Conservation (phyloP, 148 eudicot genomes). For the Persicaria tinctoria region DNA sequence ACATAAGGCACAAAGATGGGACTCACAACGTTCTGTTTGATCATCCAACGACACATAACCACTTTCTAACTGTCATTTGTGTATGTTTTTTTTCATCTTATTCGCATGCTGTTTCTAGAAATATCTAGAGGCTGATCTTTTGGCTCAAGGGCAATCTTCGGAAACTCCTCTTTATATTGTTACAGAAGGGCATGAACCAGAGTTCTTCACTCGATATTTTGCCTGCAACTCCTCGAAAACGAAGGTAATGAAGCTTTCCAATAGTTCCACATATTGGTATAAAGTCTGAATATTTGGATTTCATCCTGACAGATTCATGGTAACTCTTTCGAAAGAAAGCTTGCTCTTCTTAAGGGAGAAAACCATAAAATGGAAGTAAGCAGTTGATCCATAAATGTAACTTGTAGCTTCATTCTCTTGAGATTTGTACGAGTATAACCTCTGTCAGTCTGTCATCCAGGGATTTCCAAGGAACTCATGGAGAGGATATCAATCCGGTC, state of each 20-base stretch:
- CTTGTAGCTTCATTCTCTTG: background rate
- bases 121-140: conserved; percentile 44
- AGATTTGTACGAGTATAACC: background rate
- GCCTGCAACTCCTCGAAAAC: conserved; percentile 77
- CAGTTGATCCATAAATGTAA: background rate
- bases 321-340: conserved; percentile 55
- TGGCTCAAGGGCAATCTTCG: conserved; percentile 36
- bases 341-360: conserved; percentile 42
- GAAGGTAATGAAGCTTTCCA: conserved; percentile 13
- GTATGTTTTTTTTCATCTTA: background rate
- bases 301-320: conserved; percentile 37
- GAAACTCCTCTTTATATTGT: conserved; percentile 48
- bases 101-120: conserved; percentile 31
- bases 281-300: background rate
- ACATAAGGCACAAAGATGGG: no score
- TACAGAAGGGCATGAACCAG: conserved; percentile 56
- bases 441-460: no score
- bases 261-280: background rate
- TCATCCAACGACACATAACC: background rate
- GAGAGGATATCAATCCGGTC: conserved; percentile 25
- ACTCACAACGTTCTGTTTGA: no score
- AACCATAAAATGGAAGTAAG: conserved; percentile 42
- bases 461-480: conserved; percentile 31
- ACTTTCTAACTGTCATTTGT: background rate
- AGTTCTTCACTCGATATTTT: conserved; percentile 57